A percentile compares a stretch with the other conserved stretches of the same genome.
Conservation (phyloP, 495 filamentous ascomycete species). For the Aspergillus campestris region DNA sequence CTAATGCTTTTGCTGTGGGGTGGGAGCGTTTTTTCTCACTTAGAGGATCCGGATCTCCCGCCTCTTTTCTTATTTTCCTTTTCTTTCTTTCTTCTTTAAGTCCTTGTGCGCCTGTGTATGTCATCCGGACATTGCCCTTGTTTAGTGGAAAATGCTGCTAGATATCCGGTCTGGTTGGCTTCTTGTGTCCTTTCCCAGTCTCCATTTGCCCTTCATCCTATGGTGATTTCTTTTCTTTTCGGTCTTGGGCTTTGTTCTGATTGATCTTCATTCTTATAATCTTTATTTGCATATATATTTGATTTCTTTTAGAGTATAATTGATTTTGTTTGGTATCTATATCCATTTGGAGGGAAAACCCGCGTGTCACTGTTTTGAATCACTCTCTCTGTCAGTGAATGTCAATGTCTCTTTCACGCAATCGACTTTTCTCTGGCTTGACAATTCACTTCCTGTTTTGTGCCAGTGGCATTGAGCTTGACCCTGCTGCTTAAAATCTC, state of each 20-base stretch:
- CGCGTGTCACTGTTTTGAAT: constrained; percentile 3
- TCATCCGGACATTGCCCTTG: background rate
- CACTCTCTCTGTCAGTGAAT: constrained; percentile 11
- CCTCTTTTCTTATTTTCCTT: background rate
- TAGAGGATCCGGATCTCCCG: too few species aligned
- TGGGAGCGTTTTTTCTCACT: too few species aligned
- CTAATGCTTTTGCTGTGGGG: background rate
- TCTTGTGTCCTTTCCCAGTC: too few species aligned
- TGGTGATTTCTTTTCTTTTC: too few species aligned
- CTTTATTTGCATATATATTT: background rate
- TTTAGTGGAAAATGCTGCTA: too few species aligned
- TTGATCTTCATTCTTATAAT: background rate
- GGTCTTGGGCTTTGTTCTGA: too few species aligned
- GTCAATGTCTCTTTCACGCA: constrained; percentile 4
- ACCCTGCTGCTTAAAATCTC: background rate
- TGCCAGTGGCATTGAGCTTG: background rate
- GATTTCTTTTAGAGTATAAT: background rate
- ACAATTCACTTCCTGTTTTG: constrained; percentile 5
- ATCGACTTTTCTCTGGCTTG: constrained; percentile 1
- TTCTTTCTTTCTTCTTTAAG: background rate
- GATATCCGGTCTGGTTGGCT: background rate
- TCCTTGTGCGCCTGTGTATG: background rate
- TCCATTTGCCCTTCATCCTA: too few species aligned
- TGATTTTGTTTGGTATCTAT: constrained; percentile 6
- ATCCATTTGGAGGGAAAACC: background rate